phyloP scores from a whole-genome alignment of 2,329 filamentous ascomycete genomes.

The Stemphylium lycopersici region DNA sequence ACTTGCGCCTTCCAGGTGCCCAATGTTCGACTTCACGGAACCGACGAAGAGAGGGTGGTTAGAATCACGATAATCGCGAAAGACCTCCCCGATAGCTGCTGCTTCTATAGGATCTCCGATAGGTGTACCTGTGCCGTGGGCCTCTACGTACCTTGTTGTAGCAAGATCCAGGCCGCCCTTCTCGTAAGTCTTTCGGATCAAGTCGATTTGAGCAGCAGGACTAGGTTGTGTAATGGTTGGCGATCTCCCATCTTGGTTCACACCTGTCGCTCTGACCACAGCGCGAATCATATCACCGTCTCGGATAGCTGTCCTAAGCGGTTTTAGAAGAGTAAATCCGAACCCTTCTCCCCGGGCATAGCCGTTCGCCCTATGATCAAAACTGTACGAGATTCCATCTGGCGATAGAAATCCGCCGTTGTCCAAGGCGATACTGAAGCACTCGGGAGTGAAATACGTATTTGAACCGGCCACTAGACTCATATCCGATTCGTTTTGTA shows the following conservation, averaged over 20 bases:
- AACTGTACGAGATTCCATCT: constrained; percentile 35
- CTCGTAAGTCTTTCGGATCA: constrained; percentile 40
- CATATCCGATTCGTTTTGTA: constrained; percentile 6
- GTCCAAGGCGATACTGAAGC: constrained; percentile 1
- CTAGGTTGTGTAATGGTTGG: constrained; percentile 30
- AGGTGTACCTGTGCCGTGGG: constrained; percentile 58
- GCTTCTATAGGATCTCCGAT: constrained; percentile 43
- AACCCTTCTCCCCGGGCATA: constrained; percentile 37
- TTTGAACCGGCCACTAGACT: constrained; percentile 15
- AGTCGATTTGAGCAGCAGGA: constrained; percentile 52
- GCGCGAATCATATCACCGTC: constrained; percentile 34
- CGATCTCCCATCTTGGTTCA: constrained; percentile 22
- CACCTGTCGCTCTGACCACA: constrained; percentile 28
- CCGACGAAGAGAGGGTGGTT: constrained; percentile 19
- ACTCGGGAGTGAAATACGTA: constrained; percentile 8
- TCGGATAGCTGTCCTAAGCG: constrained; percentile 21
- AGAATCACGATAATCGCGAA: too few relatives aligned
- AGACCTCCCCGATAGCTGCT: constrained; percentile 11
- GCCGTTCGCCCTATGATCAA: constrained; percentile 56
- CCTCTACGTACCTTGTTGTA: constrained; percentile 28
- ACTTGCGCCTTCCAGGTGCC: constrained; percentile 26
- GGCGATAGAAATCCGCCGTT: constrained; percentile 30
- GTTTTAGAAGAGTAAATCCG: constrained; percentile 31
- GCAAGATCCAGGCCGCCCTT: constrained; percentile 41
- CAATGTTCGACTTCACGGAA: constrained; percentile 29